A percentile compares a stretch with the other conserved stretches of the same genome.
These are phyloP conservation scores for Epichloe festucae DNA, from an alignment of 2,329 filamentous ascomycete species.

Conservation along the genomic window DNA sequence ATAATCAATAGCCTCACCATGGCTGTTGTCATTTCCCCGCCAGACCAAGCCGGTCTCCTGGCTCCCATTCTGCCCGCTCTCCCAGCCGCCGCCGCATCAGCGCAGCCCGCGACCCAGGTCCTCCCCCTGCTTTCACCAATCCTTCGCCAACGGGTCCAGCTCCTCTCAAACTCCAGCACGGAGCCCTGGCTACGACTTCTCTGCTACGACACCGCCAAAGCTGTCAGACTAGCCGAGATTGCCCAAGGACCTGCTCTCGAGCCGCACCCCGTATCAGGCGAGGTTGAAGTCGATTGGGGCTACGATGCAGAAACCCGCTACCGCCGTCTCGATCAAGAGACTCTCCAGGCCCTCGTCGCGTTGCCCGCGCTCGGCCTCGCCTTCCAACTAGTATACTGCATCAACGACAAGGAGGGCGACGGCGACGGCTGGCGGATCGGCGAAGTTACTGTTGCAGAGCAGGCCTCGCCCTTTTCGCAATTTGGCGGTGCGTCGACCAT, in stretches of 20 bases:
- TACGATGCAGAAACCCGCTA: conserved; percentile 51
- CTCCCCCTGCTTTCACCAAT: conserved; percentile 50
- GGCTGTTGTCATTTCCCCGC: conserved; percentile 25
- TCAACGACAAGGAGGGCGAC: conserved; percentile 46
- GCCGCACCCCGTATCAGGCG: conserved; percentile 69
- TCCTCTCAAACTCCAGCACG: conserved; percentile 45
- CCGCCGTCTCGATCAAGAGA: conserved; percentile 61
- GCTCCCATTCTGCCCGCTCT: conserved; percentile 46
- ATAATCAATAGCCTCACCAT: conserved; percentile 10
- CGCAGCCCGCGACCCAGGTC: conserved; percentile 41
- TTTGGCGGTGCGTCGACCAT: conserved; percentile 40
- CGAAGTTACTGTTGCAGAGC: conserved; percentile 51
- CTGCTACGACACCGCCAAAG: conserved; percentile 49
- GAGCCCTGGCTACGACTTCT: conserved; percentile 63
- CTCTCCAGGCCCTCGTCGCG: conserved; percentile 53
- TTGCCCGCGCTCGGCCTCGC: conserved; percentile 48
- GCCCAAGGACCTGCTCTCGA: conserved; percentile 53
- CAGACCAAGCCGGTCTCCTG: conserved; percentile 34
- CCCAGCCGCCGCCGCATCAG: conserved; percentile 44
- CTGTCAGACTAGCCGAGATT: conserved; percentile 45
- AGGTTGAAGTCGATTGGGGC: conserved; percentile 62
- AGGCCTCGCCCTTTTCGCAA: conserved; percentile 39
- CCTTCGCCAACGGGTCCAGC: conserved; percentile 50
- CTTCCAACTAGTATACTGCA: conserved; percentile 58
- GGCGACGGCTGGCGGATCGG: conserved; percentile 58